Evolutionary conservation across 1,139 yeast species (phyloP).

Genomic region (Kluyveromyces marxianus): DNA sequence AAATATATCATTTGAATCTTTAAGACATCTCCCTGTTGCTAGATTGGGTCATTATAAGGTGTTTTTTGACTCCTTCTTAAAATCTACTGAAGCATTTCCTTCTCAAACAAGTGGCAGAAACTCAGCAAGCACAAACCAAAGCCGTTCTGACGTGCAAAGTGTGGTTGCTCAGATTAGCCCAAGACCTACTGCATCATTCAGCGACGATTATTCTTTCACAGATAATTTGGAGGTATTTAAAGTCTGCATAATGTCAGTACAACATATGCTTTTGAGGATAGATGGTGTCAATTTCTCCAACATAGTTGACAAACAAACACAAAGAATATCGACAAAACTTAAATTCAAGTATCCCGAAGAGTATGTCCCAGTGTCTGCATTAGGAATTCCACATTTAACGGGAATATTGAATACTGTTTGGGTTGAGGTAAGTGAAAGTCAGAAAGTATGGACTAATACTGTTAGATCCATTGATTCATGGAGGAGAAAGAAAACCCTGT

Average conservation of each 20-base stretch:
- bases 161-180: not conserved
- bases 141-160: no score
- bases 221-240: constrained; percentile 1
- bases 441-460: constrained; percentile 5
- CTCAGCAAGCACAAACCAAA: no score
- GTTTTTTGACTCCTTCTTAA: constrained; percentile 1
- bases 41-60: constrained; percentile 7
- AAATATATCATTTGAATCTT: constrained; percentile 4
- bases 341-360: constrained; percentile 2
- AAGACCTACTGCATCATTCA: not conserved
- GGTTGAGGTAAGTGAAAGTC: constrained; percentile 5
- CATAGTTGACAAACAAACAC: constrained; percentile 1
- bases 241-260: not conserved
- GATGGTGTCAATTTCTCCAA: constrained; percentile 3
- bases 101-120: not conserved
- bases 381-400: constrained; percentile 9
- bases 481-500: constrained; percentile 3
- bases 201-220: not conserved
- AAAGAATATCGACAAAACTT: not conserved
- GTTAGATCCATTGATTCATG: constrained; percentile 6
- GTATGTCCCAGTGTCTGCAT: constrained; percentile 10
- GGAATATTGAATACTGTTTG: constrained; percentile 12
- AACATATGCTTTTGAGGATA: constrained; percentile 1
- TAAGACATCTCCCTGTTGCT: constrained; percentile 7
- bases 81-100: not conserved